These are phyloP conservation scores for Casuarina glauca DNA, from an alignment of 306 rosid genomes.

Conservation along the genomic window DNA sequence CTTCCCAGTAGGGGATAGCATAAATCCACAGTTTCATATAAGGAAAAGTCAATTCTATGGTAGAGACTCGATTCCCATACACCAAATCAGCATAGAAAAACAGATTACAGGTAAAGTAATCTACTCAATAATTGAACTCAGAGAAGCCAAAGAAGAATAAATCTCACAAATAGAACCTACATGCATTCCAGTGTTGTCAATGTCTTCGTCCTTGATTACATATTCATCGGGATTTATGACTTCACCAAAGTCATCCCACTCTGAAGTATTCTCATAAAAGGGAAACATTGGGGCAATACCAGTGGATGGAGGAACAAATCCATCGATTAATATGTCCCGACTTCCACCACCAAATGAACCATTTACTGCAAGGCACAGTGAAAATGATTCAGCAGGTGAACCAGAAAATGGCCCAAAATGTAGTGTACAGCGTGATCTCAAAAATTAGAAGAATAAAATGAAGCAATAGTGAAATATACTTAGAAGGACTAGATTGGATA, in stretches of 20 bases:
- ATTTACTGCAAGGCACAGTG: constrained; percentile 43
- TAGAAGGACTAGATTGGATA: too few species aligned
- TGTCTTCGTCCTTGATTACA: constrained; percentile 91
- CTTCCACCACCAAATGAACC: constrained; percentile 55
- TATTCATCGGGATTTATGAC: constrained; percentile 98
- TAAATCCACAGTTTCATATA: neutral
- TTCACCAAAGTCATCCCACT: constrained; percentile 98
- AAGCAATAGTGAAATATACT: too few species aligned
- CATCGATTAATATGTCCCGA: constrained; percentile 76
- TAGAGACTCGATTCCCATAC: neutral
- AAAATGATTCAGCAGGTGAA: constrained; percentile 24
- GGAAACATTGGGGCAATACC: constrained; percentile 92
- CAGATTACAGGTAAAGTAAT: neutral
- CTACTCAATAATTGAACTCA: neutral
- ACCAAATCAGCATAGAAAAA: neutral
- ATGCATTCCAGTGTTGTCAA: constrained; percentile 64
- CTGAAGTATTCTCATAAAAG: constrained; percentile 65
- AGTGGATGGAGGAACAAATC: constrained; percentile 84
- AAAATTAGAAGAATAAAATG: neutral
- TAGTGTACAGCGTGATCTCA: neutral
- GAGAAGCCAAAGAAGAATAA: constrained; percentile 12
- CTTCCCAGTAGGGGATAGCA: neutral
- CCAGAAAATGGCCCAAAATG: neutral
- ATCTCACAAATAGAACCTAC: constrained; percentile 44
- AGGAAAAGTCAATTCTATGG: neutral